phyloP scores from a whole-genome alignment of 2,329 filamentous ascomycete genomes.

The Aureobasidium namibiae region DNA sequence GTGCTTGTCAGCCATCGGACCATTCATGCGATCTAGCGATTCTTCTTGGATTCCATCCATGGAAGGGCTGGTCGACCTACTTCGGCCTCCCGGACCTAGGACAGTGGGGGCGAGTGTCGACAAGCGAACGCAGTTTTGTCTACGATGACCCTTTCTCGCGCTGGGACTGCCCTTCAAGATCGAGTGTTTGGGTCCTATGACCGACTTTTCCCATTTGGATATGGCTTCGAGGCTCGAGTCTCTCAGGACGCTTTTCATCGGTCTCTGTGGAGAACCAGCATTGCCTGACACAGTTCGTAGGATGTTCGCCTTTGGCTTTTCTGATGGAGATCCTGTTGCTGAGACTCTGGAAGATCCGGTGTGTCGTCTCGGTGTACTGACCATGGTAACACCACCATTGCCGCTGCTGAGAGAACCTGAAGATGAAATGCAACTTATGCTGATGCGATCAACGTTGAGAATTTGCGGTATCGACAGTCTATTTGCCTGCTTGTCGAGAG shows the following conservation, averaged over 20 bases:
- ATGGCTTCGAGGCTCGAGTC: slow-evolving; percentile 8
- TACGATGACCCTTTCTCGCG: slow-evolving; percentile 34
- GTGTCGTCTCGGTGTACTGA: slow-evolving; percentile 28
- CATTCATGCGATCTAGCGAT: background rate
- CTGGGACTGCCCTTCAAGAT: slow-evolving; percentile 38
- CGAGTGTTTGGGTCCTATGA: slow-evolving; percentile 32
- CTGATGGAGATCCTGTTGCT: slow-evolving; percentile 33
- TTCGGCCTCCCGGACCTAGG: slow-evolving; percentile 28
- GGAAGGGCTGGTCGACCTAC: slow-evolving; percentile 28
- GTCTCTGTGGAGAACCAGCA: slow-evolving; percentile 25
- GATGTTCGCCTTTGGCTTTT: slow-evolving; percentile 22
- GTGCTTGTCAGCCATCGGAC: background rate
- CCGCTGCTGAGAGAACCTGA: slow-evolving; percentile 20
- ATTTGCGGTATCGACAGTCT: slow-evolving; percentile 25
- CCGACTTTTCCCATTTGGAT: slow-evolving; percentile 35
- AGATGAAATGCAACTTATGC: slow-evolving; percentile 28
- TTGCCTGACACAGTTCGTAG: slow-evolving; percentile 28
- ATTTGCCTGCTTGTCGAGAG: slow-evolving; percentile 20
- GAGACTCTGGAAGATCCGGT: slow-evolving; percentile 25
- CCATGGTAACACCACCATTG: slow-evolving; percentile 21
- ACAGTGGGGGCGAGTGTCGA: slow-evolving; percentile 35
- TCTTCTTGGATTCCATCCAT: slow-evolving; percentile 34
- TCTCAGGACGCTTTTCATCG: background rate
- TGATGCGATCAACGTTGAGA: slow-evolving; percentile 28
- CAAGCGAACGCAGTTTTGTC: slow-evolving; percentile 39